Evolutionary conservation across 441 rosid species (phyloP).

Genomic region (Melastoma candidum): DNA sequence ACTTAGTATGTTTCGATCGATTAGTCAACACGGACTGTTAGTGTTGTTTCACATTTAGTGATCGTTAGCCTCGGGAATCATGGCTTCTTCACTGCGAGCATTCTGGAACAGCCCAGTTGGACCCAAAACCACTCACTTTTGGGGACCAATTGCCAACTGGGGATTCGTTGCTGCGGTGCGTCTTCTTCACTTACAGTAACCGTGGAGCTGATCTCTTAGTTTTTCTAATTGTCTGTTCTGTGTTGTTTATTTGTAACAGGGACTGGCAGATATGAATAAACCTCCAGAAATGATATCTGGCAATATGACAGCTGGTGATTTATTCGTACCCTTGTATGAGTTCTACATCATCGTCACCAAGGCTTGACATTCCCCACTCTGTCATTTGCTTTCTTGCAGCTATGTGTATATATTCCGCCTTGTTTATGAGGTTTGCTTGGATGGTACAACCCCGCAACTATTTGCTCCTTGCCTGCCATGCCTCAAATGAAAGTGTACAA

Average conservation of each 20-base stretch:
- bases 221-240: background rate
- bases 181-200: constrained; percentile 4
- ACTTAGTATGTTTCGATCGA: too few relatives aligned
- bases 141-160: constrained; percentile 99
- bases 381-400: constrained; percentile 30
- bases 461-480: constrained; percentile 84
- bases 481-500: constrained; percentile 89
- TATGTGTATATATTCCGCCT: constrained; percentile 73
- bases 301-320: constrained; percentile 78
- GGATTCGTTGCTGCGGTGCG: constrained; percentile 85
- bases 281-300: constrained; percentile 95
- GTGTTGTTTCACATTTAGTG: too few relatives aligned
- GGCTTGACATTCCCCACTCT: constrained; percentile 7
- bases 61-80: background rate
- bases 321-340: background rate
- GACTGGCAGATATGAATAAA: constrained; percentile 81
- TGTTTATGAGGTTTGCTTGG: constrained; percentile 97
- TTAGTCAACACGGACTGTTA: too few relatives aligned
- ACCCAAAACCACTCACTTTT: constrained; percentile 91
- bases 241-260: constrained; percentile 35
- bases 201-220: background rate
- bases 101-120: constrained; percentile 93
- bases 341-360: constrained; percentile 1
- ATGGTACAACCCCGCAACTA: constrained; percentile 97
- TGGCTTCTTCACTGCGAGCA: constrained; percentile 52